Evolutionary conservation across 768 basidiomycete genomes (phyloP).

Genomic region (Tylopilus plumbeoviolaceoides): DNA sequence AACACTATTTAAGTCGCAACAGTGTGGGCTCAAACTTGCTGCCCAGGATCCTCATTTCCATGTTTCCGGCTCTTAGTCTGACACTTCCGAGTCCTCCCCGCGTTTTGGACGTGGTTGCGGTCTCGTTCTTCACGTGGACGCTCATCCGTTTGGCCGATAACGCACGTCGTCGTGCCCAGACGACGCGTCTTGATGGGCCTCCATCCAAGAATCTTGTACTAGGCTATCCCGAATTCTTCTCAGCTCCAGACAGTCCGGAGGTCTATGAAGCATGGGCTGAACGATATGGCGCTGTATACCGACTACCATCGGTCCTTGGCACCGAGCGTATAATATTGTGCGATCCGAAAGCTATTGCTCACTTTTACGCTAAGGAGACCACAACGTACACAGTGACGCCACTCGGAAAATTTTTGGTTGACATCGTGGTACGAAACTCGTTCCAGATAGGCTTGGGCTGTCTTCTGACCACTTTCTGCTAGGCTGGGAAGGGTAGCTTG

Average conservation of each 20-base stretch:
- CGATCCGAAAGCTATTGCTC: no score
- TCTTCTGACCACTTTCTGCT: background rate
- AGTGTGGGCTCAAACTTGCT: no score
- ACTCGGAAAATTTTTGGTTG: constrained; percentile 22
- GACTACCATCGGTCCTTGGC: constrained; percentile 35
- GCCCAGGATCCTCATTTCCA: background rate
- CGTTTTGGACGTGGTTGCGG: constrained; percentile 8
- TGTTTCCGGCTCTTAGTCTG: background rate
- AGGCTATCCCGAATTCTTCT: constrained; percentile 30
- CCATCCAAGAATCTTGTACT: constrained; percentile 38
- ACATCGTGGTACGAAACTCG: constrained; percentile 20
- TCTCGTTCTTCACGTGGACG: constrained; percentile 15
- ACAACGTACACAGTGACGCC: no score
- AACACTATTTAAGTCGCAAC: no score
- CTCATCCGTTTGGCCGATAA: constrained; percentile 11
- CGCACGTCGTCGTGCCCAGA: constrained; percentile 8
- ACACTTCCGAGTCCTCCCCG: background rate
- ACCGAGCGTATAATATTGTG: no score
- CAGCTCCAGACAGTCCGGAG: constrained; percentile 28
- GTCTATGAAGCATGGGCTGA: constrained; percentile 46
- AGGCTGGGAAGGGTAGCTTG: no score
- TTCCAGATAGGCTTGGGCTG: no score
- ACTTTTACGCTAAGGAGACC: no score
- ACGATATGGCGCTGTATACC: constrained; percentile 30
- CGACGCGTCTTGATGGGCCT: constrained; percentile 43